A percentile compares a stretch with the other conserved stretches of the same genome.
Evolutionary conservation across 768 basidiomycete genomes (phyloP).

Genomic region (Rossbeevera mucosa): DNA sequence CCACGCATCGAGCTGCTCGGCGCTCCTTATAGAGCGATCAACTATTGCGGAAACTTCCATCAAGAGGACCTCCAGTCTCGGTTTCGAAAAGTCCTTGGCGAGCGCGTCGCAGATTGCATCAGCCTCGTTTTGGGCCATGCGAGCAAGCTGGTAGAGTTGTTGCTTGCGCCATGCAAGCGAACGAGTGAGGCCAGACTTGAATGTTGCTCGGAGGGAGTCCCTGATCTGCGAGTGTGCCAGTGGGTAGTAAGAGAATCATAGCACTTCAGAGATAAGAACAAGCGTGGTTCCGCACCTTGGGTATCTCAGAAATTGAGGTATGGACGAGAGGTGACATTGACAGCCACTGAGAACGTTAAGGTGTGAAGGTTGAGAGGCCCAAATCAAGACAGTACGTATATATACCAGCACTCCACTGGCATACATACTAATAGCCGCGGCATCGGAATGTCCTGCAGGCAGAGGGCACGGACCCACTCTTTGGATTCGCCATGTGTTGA

Average conservation of each 20-base stretch:
- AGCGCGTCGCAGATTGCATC: constrained; percentile 45
- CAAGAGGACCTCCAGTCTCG: constrained; percentile 32
- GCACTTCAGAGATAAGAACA: no score
- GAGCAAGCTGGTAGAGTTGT: constrained; percentile 61
- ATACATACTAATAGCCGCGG: background rate
- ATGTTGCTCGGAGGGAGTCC: constrained; percentile 40
- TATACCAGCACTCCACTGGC: background rate
- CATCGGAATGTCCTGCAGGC: background rate
- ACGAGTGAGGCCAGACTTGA: constrained; percentile 46
- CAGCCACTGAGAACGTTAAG: background rate
- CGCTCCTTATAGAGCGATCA: constrained; percentile 39
- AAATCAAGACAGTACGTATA: background rate
- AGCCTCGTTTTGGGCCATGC: constrained; percentile 58
- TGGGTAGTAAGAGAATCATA: background rate
- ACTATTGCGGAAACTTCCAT: constrained; percentile 45
- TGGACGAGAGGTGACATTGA: constrained; percentile 16
- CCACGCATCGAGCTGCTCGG: constrained; percentile 57
- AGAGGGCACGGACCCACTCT: background rate
- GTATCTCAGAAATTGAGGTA: constrained; percentile 19
- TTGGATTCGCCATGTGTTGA: background rate
- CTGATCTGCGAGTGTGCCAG: constrained; percentile 31
- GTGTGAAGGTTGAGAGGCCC: background rate
- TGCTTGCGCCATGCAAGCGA: constrained; percentile 56
- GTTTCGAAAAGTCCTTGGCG: constrained; percentile 47
- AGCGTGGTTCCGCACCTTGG: constrained; percentile 15